These are phyloP conservation scores for Paraconiothyrium sp. DNA, from an alignment of 2,329 filamentous ascomycete species.

Conservation along the genomic window DNA sequence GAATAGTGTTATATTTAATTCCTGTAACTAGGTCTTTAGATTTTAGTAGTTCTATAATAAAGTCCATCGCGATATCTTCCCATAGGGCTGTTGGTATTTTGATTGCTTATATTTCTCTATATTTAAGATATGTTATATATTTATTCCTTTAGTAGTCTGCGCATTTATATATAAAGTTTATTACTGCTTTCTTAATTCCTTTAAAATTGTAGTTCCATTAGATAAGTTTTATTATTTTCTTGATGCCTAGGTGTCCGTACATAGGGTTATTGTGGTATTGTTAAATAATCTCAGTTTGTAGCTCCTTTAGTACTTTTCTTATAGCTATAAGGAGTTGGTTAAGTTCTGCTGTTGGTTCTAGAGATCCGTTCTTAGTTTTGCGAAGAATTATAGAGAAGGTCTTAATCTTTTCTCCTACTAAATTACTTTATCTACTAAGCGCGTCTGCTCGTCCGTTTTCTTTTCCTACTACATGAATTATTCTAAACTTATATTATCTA, in stretches of 20 bases:
- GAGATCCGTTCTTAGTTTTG: neutral
- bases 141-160: constrained; percentile 18
- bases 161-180: neutral
- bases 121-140: constrained; percentile 10
- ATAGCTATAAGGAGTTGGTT: neutral
- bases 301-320: neutral
- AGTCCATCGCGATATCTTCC: constrained; percentile 15
- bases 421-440: constrained; percentile 1
- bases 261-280: constrained; percentile 6
- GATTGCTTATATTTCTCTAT: constrained; percentile 20
- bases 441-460: neutral
- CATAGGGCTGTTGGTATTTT: constrained; percentile 9
- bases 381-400: neutral
- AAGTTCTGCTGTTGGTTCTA: constrained; percentile 1
- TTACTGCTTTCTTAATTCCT: constrained; percentile 4
- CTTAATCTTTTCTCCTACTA: neutral
- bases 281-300: neutral
- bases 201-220: constrained; percentile 2
- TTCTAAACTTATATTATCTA: no score
- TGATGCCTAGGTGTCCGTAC: neutral
- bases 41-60: no score
- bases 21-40: no score
- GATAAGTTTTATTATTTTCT: constrained; percentile 3
- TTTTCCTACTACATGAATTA: neutral
- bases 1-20: no score